phyloP scores from a whole-genome alignment of 1,284 basidiomycete species.

The Mrakiaceae sp. region DNA sequence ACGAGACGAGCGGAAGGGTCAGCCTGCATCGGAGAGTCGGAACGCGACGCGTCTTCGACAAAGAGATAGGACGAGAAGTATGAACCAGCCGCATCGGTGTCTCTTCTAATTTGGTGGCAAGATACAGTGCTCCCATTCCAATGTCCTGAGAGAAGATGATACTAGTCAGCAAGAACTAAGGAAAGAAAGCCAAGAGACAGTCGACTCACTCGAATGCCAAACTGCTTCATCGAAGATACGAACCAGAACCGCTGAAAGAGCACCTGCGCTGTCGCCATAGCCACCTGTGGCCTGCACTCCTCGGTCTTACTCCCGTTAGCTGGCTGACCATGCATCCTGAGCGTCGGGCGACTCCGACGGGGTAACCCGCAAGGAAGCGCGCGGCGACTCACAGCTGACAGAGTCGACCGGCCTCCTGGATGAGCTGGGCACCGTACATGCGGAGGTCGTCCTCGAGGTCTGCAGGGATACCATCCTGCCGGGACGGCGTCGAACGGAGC shows the following conservation, averaged over 20 bases:
- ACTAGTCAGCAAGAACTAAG: conserved; percentile 5
- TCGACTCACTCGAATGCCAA: conserved; percentile 64
- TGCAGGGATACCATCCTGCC: conserved; percentile 63
- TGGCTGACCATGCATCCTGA: background rate
- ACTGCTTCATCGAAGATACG: conserved; percentile 86
- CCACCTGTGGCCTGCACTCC: conserved; percentile 72
- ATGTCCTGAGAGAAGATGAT: conserved; percentile 52
- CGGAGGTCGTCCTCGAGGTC: conserved; percentile 77
- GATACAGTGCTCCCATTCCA: conserved; percentile 82
- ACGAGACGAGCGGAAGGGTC: background rate
- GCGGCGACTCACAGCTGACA: conserved; percentile 60
- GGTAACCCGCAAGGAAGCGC: background rate
- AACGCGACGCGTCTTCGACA: background rate
- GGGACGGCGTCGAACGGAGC: conserved; percentile 65
- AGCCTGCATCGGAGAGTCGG: background rate
- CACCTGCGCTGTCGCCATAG: conserved; percentile 91
- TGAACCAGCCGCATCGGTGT: conserved; percentile 63
- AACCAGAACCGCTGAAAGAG: conserved; percentile 96
- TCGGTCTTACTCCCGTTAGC: background rate
- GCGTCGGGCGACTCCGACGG: background rate
- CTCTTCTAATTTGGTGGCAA: conserved; percentile 93
- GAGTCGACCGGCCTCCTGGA: conserved; percentile 86
- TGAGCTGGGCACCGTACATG: conserved; percentile 78
- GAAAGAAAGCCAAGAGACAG: conserved; percentile 6
- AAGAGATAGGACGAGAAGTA: background rate